Base-by-base conservation (phyloP, 73 alveolate genomes). In the Symbiodinium natans region DNA sequence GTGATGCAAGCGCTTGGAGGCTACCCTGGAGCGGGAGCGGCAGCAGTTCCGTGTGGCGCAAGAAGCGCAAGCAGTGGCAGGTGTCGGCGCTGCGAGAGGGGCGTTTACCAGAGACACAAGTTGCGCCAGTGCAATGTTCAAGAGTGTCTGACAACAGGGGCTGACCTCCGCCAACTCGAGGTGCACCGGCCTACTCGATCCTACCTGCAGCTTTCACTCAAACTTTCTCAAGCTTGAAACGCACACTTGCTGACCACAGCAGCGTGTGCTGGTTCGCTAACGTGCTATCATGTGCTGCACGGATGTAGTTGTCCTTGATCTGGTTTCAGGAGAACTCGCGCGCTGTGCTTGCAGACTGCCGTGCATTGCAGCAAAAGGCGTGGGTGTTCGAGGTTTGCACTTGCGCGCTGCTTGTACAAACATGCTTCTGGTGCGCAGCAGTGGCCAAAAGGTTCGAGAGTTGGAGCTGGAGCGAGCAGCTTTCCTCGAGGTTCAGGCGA, bases 61-160 rank as follows among this genome's bases (percentile, higher is more conserved):
- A 71, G 89, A 90, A 25, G 89, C 97, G 36, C 97, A 90, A 90
- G 97, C 97, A 25, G 97, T 59, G n/a, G 97, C 97, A 90, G 97
- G 97, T 41, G 25, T 11, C 27, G 1, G 17, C 84, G 29, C 36
- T 34, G 5, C 29, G 36, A 34, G 39, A 0, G 4, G 41, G 36
- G 25, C 3, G 21, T 27, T 8, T 25, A 74, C 15, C 23, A 11
- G 36, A 31, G 84, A n/a, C 39, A n/a, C 39, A n/a, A 13, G 34
- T 17, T 63, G n/a, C 34, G n/a, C 39, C 82, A 9, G 39, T 17
- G 10, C 82, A n/a, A 10, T n/a, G 9, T 63, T n/a, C 27, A 71
- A 0, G 83, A 17, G 41, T 21, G 0, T 8, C 38, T 31, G 83
- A 10, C 39, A 5, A 6, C 27, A 90, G 97, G 97, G 40, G 97